Conservation (phyloP, 768 basidiomycete genomes). For the Coprinopsis marcescibilis region DNA sequence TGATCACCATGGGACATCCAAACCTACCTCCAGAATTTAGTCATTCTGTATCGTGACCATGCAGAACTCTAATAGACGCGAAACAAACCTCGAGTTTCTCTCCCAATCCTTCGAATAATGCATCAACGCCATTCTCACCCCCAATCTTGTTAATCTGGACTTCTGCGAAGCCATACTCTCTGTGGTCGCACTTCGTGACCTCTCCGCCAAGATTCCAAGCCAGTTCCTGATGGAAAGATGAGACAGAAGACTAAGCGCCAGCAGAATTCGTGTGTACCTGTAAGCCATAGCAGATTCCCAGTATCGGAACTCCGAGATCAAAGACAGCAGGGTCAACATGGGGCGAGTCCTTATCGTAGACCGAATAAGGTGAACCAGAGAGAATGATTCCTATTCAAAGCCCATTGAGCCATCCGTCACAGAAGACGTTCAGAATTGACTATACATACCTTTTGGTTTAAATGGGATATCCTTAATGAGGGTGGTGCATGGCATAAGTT, state of each 20-base stretch:
- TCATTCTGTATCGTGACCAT: background rate
- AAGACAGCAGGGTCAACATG: slow-evolving; percentile 93
- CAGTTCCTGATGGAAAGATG: slow-evolving; percentile 62
- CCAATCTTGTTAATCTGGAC: slow-evolving; percentile 67
- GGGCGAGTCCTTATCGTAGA: slow-evolving; percentile 89
- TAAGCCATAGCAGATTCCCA: slow-evolving; percentile 97
- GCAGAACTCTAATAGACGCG: background rate
- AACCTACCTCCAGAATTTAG: slow-evolving; percentile 48
- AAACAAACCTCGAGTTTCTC: slow-evolving; percentile 75
- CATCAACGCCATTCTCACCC: slow-evolving; percentile 48
- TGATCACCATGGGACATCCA: slow-evolving; percentile 99
- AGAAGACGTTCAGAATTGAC: no score
- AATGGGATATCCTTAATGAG: slow-evolving; percentile 83
- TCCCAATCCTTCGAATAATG: slow-evolving; percentile 82
- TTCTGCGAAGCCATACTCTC: slow-evolving; percentile 93
- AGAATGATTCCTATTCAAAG: slow-evolving; percentile 96
- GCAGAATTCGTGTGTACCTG: slow-evolving; percentile 49
- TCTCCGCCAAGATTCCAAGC: slow-evolving; percentile 83
- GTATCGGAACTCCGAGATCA: slow-evolving; percentile 79
- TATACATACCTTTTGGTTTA: slow-evolving; percentile 79
- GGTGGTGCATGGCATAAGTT: slow-evolving; percentile 94
- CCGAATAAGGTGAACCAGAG: slow-evolving; percentile 97
- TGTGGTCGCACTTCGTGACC: slow-evolving; percentile 81
- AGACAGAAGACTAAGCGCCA: background rate
- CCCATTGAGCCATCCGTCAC: no score